Base-by-base conservation (phyloP, 208 protist genomes). In the Trypanosoma congolense region DNA sequence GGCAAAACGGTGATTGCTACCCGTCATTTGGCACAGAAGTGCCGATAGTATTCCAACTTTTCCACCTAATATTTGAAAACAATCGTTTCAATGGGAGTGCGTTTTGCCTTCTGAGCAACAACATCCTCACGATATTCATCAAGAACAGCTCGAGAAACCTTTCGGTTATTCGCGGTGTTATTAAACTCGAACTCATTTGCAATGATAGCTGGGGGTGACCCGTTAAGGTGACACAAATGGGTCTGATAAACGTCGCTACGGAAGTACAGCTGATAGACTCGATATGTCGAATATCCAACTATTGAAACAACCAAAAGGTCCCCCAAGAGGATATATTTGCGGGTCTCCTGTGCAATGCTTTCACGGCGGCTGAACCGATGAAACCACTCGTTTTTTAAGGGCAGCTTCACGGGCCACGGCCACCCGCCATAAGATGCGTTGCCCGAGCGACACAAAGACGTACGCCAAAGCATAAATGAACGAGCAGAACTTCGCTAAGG, bases 121-220 rank as follows among this genome's bases (percentile, higher is more conserved):
- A 88, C 79, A n/a, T 72, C 73, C 36, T 88, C 70, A 38, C 87
- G 75, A 50, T 94, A 94, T 33, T 62, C 61, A 56, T 94, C 82
- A 21, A 91, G 58, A 19, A 78, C 61, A 43, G 69, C 62, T 26
- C 83, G 70, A 4, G 70, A 58, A 6, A 94, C 72, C 5, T 48
- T 80, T 33, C 87, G 77, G 62, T 94, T 94, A 24, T 73, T 75
- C 36, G 60, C 64, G 2, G 45, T 14, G 33, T 90, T 70, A 14
- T 66, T 62, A 46, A 94, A 94, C 62, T 91, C 79, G 43, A 94
- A 94, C 12, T 92, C 80, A 63, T 94, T 90, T 0, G 87, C 87
- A 41, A 94, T 80, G 52, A 94, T 88, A 6, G 87, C 87, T 4
- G 87, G 87, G 1, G 87, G 87, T 40, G 70, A 55, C 51, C 80